Conservation (phyloP, 1,284 basidiomycete species). For the Anthracocystis walkeri region DNA sequence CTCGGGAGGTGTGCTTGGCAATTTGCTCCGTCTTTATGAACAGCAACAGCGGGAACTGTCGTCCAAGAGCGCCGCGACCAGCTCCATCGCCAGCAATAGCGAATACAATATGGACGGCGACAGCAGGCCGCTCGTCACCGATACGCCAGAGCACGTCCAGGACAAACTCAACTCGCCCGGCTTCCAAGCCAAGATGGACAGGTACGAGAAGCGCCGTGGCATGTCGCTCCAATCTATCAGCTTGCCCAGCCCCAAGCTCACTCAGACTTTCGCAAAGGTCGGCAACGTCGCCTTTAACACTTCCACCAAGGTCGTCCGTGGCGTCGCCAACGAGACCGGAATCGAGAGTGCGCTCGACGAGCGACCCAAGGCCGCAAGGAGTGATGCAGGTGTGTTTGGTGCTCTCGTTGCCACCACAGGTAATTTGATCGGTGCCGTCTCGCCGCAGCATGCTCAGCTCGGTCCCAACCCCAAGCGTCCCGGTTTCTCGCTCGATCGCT, state of each 20-base stretch:
- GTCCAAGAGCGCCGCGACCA: slow-evolving; percentile 33
- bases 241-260: slow-evolving; percentile 43
- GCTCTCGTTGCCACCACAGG: slow-evolving; percentile 80
- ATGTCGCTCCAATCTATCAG: slow-evolving; percentile 34
- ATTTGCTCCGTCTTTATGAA: slow-evolving; percentile 67
- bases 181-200: slow-evolving; percentile 25
- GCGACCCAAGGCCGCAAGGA: slow-evolving; percentile 74
- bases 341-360: slow-evolving; percentile 65
- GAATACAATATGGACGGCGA: slow-evolving; percentile 28
- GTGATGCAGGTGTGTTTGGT: slow-evolving; percentile 78
- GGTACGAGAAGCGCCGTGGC: slow-evolving; percentile 41
- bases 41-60: slow-evolving; percentile 58
- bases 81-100: slow-evolving; percentile 43
- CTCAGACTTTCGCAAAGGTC: slow-evolving; percentile 49
- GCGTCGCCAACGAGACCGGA: slow-evolving; percentile 63
- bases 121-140: slow-evolving; percentile 14
- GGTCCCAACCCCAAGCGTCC: slow-evolving; percentile 78
- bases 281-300: slow-evolving; percentile 41
- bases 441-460: slow-evolving; percentile 70
- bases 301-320: slow-evolving; percentile 52
- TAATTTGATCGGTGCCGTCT: slow-evolving; percentile 71
- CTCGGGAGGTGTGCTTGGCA: slow-evolving; percentile 64
- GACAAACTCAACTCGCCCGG: slow-evolving; percentile 30
- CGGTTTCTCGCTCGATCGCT: slow-evolving; percentile 78
- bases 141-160: slow-evolving; percentile 23